Conservation (phyloP, 768 basidiomycete species). For the Xerocomus brunneocitrinus region DNA sequence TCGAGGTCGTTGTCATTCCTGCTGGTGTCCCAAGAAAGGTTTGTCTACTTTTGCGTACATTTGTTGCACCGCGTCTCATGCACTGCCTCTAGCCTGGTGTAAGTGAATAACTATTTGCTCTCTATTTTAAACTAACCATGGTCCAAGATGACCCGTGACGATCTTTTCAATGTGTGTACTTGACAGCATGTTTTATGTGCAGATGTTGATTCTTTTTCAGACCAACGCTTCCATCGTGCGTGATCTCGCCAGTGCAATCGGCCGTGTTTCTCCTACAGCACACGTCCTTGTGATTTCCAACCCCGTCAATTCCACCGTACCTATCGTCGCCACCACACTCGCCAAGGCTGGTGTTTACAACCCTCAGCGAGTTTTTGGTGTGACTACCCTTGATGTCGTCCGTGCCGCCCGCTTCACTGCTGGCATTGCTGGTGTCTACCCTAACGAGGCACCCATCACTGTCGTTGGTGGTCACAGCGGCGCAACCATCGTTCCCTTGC, state of each 20-base stretch:
- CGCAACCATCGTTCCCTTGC: constrained; percentile 93
- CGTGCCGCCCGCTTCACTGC: constrained; percentile 90
- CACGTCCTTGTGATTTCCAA: constrained; percentile 96
- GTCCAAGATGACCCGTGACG: constrained; percentile 88
- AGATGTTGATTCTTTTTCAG: constrained; percentile 35
- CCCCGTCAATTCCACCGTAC: constrained; percentile 97
- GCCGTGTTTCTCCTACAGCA: constrained; percentile 84
- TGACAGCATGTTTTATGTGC: not conserved
- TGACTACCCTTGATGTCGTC: constrained; percentile 98
- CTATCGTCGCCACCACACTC: constrained; percentile 90
- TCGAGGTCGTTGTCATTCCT: constrained; percentile 92
- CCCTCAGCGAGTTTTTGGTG: constrained; percentile 86
- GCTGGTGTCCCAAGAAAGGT: constrained; percentile 99
- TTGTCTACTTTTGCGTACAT: constrained; percentile 14
- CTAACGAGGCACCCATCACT: constrained; percentile 65
- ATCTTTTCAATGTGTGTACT: constrained; percentile 83
- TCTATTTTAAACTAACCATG: constrained; percentile 23
- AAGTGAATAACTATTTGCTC: constrained; percentile 36
- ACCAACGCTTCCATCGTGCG: constrained; percentile 98
- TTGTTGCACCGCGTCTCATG: constrained; percentile 19
- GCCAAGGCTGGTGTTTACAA: constrained; percentile 91
- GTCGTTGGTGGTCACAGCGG: constrained; percentile 97
- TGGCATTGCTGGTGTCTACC: constrained; percentile 59
- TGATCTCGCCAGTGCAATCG: constrained; percentile 87
- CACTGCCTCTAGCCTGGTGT: constrained; percentile 65